Base-by-base conservation (phyloP, 2,329 filamentous ascomycete species). In the Sphaceloma murrayae region DNA sequence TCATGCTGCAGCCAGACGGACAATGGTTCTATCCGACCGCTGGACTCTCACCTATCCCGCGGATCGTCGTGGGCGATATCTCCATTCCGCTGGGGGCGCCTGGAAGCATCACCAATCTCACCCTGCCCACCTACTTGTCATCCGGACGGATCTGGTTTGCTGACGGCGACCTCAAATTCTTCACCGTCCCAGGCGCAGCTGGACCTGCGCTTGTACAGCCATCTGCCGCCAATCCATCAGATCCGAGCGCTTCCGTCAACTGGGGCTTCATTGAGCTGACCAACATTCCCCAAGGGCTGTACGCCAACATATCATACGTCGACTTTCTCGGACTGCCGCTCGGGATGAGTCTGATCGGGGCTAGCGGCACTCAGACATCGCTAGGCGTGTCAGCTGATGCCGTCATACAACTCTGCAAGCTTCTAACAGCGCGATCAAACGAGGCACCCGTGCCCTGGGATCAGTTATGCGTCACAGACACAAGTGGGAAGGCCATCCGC, bases 371-470 rank as follows among this genome's bases (percentile, higher is more conserved):
- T 50, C 34, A 72, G 64, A 11, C 61, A 34, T 57, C 56, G 81
- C 80, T 56, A 66, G 81, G 82, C 2, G 73, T 83, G 58, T 60
- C 66, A 0, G 49, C 68, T 1, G 62, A 74, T 51, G 79, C 78
- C 2, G 65, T 83, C 3, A 64, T 69, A 22, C 63, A 58, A 17
- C 62, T 85, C 18, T 76, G 74, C 53, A 59, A 62, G 2, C 70
- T 63, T 1, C 62, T 85, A 18, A 63, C 62, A 30, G 64, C 64
- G 3, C 80, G 84, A 57, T 62, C 73, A 3, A 49, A 53, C 1
- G 59, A 53, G 11, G 80, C 84, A 54, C 69, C 72, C 2, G 62
- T 68, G 42, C 72, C 73, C 1, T 85, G 81, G 81, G 69, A 75
- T 48, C 66, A 75, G 48, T 69, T 83, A 26, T 68, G 77, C 49